Evolutionary conservation across 768 basidiomycete genomes (phyloP), one percentile per base, ranked within the genome.

Genomic region (Trametes meyenii): DNA sequence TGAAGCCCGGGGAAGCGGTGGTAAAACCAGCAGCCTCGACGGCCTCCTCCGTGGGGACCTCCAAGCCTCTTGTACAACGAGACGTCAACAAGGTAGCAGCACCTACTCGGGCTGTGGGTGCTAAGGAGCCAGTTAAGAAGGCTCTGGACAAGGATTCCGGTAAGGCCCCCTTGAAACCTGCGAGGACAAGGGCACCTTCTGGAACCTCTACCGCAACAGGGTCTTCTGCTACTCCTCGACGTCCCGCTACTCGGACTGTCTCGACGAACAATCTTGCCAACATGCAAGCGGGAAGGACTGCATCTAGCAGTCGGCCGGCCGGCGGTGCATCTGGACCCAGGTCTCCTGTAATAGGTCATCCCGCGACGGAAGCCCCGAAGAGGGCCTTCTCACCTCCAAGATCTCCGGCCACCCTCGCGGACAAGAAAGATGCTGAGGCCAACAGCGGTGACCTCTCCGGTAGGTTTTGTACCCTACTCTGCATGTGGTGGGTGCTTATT

Each of bases 11-110:
- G 35, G 67, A 67, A 29, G 52, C 55, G 4, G 43, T 56, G 26
- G 26, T 60, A 1, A 62, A 65, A 39, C 23, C 51, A 4, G 23
- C 54, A 14, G 24, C 57, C 3, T 56, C 69, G 46, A 26, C 51
- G 12, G 64, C 69, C 14, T 62, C 70, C 7, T 33, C 29, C 29
- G 8, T 8, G 3, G 29, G 29, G 29, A 69, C 67, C 53, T 70
- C 60, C n/a, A 70, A 66, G 54, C 66, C 67, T 4, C 59, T 70
- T 7, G 63, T 60, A 10, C 70, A 67, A 50, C 61, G 66, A 23
- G 67, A 67, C 48, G 62, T 61, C 17, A 69, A 69, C 62, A 70
- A 62, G 50, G 58, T 58, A 13, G 14, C 55, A 1, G 43, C 58
- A 5, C 13, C 51, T 5, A 6, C 43, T 26, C 62, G 52, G 1